Conservation (phyloP, 2,329 filamentous ascomycete genomes). For the Rosellinia necatrix region DNA sequence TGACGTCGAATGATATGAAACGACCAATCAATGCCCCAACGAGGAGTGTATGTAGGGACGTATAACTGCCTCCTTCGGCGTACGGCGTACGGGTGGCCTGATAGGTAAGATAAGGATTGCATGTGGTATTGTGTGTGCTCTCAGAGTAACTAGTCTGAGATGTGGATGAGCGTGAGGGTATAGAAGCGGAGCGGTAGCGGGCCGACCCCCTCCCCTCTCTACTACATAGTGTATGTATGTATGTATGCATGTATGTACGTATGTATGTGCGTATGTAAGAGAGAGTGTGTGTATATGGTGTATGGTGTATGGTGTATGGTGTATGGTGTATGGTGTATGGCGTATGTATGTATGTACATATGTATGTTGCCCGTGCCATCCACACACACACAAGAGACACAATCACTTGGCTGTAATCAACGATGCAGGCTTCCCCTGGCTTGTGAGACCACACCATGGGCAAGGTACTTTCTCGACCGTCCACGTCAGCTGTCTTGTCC, state of each 20-base stretch:
- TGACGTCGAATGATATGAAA: neutral
- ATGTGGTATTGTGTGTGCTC: slow-evolving; percentile 1
- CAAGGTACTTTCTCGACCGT: neutral
- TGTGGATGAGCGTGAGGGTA: neutral
- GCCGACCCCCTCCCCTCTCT: slow-evolving; percentile 14
- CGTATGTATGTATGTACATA: neutral
- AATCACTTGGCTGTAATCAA: neutral
- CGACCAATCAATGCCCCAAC: neutral
- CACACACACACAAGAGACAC: neutral
- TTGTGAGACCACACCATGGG: slow-evolving; percentile 21
- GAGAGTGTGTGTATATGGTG: no score
- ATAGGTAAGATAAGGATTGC: slow-evolving; percentile 2
- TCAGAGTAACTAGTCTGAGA: no score
- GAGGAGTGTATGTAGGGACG: neutral
- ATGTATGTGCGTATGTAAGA: no score
- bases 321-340: no score
- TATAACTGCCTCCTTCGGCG: neutral
- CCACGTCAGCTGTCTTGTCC: slow-evolving; percentile 14
- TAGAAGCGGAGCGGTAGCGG: slow-evolving; percentile 17
- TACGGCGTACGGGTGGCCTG: neutral
- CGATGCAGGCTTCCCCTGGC: slow-evolving; percentile 9
- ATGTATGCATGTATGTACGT: neutral
- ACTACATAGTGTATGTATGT: neutral
- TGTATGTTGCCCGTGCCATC: neutral
- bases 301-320: no score